Evolutionary conservation across 2,329 filamentous ascomycete species (phyloP).

Genomic region (Raffaelea deltoideospora): DNA sequence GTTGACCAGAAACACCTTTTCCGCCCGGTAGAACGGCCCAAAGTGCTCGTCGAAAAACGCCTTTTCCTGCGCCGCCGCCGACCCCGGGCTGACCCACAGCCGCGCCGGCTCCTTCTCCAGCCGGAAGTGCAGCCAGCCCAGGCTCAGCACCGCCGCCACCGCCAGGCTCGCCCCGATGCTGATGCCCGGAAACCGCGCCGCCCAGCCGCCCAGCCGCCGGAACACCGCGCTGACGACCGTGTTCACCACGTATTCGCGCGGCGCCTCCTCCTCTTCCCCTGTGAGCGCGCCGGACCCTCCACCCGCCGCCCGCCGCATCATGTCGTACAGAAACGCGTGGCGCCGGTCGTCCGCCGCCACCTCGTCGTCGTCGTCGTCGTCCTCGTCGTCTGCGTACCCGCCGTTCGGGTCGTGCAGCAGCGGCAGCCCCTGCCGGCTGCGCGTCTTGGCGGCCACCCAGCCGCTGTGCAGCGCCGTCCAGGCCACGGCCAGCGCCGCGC

Average conservation of each 20-base stretch:
- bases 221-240: conserved; percentile 69
- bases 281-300: too few species aligned
- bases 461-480: conserved; percentile 58
- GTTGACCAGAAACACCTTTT: conserved; percentile 89
- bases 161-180: conserved; percentile 68
- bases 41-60: conserved; percentile 86
- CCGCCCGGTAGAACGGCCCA: conserved; percentile 86
- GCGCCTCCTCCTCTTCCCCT: conserved; percentile 30
- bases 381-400: conserved; percentile 57
- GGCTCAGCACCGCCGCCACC: conserved; percentile 61
- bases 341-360: conserved; percentile 70
- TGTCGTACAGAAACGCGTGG: conserved; percentile 15
- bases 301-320: too few species aligned
- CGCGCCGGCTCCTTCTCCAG: conserved; percentile 81
- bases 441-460: conserved; percentile 4
- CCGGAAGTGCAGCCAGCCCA: conserved; percentile 81
- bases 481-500: conserved; percentile 54
- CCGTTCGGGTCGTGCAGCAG: conserved; percentile 67
- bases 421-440: conserved; percentile 57
- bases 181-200: conserved; percentile 69
- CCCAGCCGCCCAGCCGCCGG: conserved; percentile 61
- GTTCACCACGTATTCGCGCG: conserved; percentile 70
- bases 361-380: conserved; percentile 77
- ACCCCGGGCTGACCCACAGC: conserved; percentile 93
- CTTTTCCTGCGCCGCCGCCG: conserved; percentile 82